Base-by-base conservation (phyloP, 2,329 filamentous ascomycete genomes). In the Exophiala calicioides region DNA sequence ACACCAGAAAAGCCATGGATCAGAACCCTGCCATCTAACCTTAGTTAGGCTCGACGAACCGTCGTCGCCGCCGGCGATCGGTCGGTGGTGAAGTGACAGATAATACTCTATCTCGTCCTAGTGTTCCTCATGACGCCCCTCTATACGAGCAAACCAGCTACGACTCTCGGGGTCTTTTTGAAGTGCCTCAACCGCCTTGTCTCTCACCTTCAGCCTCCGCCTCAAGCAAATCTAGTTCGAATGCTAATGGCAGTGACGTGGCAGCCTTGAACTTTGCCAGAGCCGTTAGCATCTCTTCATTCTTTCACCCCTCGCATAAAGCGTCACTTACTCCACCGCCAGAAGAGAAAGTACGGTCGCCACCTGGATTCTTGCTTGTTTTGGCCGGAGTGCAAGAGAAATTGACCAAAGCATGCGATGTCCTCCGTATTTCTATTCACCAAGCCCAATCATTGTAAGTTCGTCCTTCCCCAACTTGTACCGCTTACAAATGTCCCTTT, bases 191-290 rank as follows among this genome's bases (percentile, higher is more conserved):
- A 27, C 24, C 7, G 24, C 50, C 59, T 18, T 58, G 55, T 32
- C 53, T 60, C 9, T 30, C 59, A 24, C 53, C 59, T 35, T 47
- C 53, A n/a, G 48, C 57, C 8, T 53, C 59, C 35, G 52, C 53
- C 21, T 43, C 39, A 2, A 19, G 23, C 10, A 21, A 27, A 19
- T 54, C 44, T 3, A 44, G 41, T 7, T 54, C 48, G 1, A 45
- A 50, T 7, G 7, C 24, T 9, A 40, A 7, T 9, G 16, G 9
- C 12, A 12, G 8, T 16, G 16, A 44, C 10, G 31, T 35, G 20
- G 43, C 24, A n/a, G 43, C 24, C 34, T 18, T 46, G 15, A 46
- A 46, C n/a, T 39, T 46, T 19, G 43, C 34, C 10, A 46, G 32
- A 23, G 43, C 43, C 10, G 29, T 46, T 20, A 46, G 43, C 24